A percentile compares a stretch with the other conserved stretches of the same genome.
These are phyloP conservation scores for Apiospora malaysiana DNA, from an alignment of 2,329 filamentous ascomycete species.

Conservation along the genomic window DNA sequence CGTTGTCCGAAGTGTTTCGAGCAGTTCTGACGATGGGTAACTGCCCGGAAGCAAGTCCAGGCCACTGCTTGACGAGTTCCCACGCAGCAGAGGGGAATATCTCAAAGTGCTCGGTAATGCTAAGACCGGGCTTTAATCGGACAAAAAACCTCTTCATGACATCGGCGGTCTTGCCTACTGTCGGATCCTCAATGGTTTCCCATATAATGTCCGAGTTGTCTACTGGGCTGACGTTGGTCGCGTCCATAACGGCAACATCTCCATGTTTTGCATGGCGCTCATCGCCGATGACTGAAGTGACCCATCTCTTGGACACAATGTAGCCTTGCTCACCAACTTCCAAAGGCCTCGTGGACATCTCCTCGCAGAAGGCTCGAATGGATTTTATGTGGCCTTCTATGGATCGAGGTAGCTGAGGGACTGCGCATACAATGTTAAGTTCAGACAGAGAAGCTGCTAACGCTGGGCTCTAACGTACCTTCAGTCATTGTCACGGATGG, in stretches of 20 bases:
- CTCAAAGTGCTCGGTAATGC: constrained; percentile 71
- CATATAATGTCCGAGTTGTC: constrained; percentile 86
- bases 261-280: constrained; percentile 62
- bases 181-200: constrained; percentile 59
- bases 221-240: constrained; percentile 73
- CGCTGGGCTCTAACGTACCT: constrained; percentile 7
- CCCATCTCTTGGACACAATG: constrained; percentile 80
- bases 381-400: constrained; percentile 76
- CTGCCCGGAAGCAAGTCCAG: constrained; percentile 74
- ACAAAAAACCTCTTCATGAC: constrained; percentile 63
- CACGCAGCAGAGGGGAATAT: constrained; percentile 81
- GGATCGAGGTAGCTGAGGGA: constrained; percentile 39
- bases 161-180: constrained; percentile 37
- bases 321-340: constrained; percentile 77
- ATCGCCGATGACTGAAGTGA: constrained; percentile 73
- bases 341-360: constrained; percentile 57
- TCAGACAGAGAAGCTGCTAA: neutral
- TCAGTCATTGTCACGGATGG: constrained; percentile 21
- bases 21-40: constrained; percentile 76
- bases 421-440: constrained; percentile 24
- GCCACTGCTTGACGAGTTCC: constrained; percentile 82
- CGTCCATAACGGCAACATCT: constrained; percentile 55
- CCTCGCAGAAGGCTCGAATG: constrained; percentile 67
- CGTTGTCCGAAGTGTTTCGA: constrained; percentile 73
- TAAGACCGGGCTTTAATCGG: constrained; percentile 72